Base-by-base conservation (phyloP, 805 yeast genomes). In the Schizosaccharomyces osmophilus region DNA sequence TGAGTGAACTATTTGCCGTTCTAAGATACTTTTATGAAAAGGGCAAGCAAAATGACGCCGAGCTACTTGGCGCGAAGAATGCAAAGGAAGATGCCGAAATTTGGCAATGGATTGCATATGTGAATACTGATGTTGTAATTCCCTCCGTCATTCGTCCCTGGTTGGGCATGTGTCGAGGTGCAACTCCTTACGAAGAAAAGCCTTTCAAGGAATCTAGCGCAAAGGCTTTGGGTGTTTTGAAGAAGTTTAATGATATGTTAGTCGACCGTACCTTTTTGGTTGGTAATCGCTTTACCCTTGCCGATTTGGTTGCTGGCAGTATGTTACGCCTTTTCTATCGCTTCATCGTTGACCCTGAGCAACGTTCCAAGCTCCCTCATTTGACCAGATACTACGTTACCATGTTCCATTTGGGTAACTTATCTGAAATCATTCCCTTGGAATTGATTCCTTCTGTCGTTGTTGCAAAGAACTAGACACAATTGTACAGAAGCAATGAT, bases 341-440 rank as follows among this genome's bases (percentile, higher is more conserved):
- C 66, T 66, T 67, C 73, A 69, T 84, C 62, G 83, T 79, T 73
- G 95, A 85, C 68, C 67, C 72, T 43, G 81, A 79, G 67, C 83
- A 84, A 84, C 80, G 83, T 72, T 74, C 75, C 64, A 66, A 74
- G 62, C 78, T 79, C 77, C 90, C 93, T 62, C 75, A 77, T 66
- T 69, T 77, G 68, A 72, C 78, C 71, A 80, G 89, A 76, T 85
- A 89, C 90, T 85, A 74, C 78, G 76, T 76, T 68, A 82, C 87
- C 61, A 69, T 80, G 63, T 62, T 65, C 64, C 62, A 64, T 63
- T 73, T 77, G 66, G 79, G 19, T 17, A 51, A 51, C 8, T 29
- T 51, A 17, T 6, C 9, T 17, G 32, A 22, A 29, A 17, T 19
- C 5, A 19, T 51, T 29, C 57, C 57, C 36, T 29, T 51, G 31